phyloP scores from a whole-genome alignment of 352 stramenopile species.

The Thraustochytrium striatum region DNA sequence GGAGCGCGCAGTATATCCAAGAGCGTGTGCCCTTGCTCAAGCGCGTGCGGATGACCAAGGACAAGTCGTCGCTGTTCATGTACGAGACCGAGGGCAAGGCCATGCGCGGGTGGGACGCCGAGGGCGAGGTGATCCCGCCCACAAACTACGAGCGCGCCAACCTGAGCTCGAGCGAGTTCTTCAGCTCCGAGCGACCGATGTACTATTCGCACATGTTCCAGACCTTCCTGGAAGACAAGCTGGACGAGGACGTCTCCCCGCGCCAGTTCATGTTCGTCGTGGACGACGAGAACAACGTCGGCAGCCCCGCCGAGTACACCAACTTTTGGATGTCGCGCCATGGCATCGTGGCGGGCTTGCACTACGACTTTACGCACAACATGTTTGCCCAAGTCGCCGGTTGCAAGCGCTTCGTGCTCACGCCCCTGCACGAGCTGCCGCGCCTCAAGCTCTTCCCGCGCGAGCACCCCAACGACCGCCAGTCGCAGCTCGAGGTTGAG shows the following conservation, averaged over 20 bases:
- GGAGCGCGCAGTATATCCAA: neutral
- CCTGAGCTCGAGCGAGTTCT: constrained; percentile 1
- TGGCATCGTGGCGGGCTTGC: neutral
- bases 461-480: constrained; percentile 24
- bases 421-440: neutral
- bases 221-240: neutral
- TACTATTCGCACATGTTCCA: constrained; percentile 32
- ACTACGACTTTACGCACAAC: constrained; percentile 33
- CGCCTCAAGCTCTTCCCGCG: constrained; percentile 5
- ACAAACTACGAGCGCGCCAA: neutral
- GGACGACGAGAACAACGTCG: neutral
- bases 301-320: neutral
- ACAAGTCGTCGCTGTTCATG: neutral
- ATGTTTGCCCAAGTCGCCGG: constrained; percentile 41
- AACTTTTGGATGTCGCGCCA: constrained; percentile 31
- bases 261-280: neutral
- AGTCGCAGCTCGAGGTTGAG: constrained; percentile 11
- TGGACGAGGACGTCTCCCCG: neutral
- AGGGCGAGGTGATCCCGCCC: neutral
- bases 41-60: neutral
- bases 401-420: constrained; percentile 32
- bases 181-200: neutral
- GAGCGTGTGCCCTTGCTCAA: neutral
- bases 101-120: constrained; percentile 24
- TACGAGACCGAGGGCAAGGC: constrained; percentile 8